A percentile compares a stretch with the other conserved stretches of the same genome.
Conservation (phyloP, 2,329 filamentous ascomycete species). For the Colletotrichum eleusines region DNA sequence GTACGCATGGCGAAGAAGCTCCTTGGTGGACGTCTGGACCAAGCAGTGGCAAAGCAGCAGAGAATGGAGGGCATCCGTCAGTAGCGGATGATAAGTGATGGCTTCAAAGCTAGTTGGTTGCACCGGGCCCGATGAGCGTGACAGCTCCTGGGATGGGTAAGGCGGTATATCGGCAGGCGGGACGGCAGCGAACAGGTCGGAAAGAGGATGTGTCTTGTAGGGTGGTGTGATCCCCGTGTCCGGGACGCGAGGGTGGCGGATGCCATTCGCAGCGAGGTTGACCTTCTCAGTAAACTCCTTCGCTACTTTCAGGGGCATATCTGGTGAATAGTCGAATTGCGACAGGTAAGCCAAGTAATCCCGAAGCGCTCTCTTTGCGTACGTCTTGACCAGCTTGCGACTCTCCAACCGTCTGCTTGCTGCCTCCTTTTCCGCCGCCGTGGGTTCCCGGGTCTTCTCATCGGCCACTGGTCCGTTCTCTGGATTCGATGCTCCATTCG, state of each 20-base stretch:
- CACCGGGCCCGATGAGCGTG: conserved; percentile 49
- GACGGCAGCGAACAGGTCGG: conserved; percentile 77
- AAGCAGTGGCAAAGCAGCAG: conserved; percentile 84
- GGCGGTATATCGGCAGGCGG: conserved; percentile 75
- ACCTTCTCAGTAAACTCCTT: conserved; percentile 70
- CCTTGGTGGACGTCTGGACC: conserved; percentile 81
- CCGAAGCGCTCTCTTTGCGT: conserved; percentile 80
- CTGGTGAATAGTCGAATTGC: conserved; percentile 82
- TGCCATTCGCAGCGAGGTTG: conserved; percentile 65
- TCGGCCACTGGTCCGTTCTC: conserved; percentile 22
- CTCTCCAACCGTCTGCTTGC: conserved; percentile 55
- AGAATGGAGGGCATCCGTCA: conserved; percentile 83
- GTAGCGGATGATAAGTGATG: conserved; percentile 83
- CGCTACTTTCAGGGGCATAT: conserved; percentile 70
- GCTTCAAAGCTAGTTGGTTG: conserved; percentile 63
- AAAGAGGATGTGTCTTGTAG: conserved; percentile 60
- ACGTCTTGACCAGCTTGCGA: conserved; percentile 77
- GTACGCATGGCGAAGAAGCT: conserved; percentile 82
- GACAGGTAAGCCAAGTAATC: conserved; percentile 81
- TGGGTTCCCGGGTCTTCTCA: conserved; percentile 44
- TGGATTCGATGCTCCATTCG: neutral
- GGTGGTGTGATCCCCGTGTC: conserved; percentile 42
- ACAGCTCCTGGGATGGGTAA: conserved; percentile 66
- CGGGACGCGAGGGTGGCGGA: conserved; percentile 53
- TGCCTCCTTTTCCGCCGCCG: conserved; percentile 60